Evolutionary conservation across 371 early-diverging fungal genomes (phyloP), one percentile per base, ranked within the genome.

Genomic region (Mucor irregularis): DNA sequence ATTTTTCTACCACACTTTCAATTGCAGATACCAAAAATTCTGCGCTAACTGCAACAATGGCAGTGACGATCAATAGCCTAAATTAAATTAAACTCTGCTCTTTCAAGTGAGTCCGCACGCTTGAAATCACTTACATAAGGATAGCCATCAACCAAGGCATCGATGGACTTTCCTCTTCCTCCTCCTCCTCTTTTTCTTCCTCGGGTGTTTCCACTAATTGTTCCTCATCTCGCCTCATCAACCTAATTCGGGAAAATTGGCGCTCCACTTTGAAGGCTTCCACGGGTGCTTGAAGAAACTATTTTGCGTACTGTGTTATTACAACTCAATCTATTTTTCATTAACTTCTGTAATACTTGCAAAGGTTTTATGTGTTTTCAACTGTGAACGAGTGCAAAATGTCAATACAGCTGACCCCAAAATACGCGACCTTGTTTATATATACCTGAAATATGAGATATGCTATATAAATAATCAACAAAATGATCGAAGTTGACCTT

Each of bases 1-100:
- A 85, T 39, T 75, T 58, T 28, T 78, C 53, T 0, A 85, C 76
- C 13, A 90, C 71, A 11, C 86, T 90, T 35, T 91, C 89, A 55
- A 96, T 90, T 2, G 90, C 84, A 26, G 71, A 82, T 2, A 94
- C 94, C 16, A 94, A 71, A 61, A 78, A 89, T 53, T 93, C 94
- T 19, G 94, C 91, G 51, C 84, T 89, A 33, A 93, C 68, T 14
- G 87, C 87, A 8, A 91, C 86, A 17, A 90, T 49, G 1, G 76
- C 78, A 17, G 87, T 84, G 25, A 79, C 64, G 2, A 66, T 19
- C 14, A 62, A 1, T 14, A 62, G 21, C 2, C 62, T 49, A 21
- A 22, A 42, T 8, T 22, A 3, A 17, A 6, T 24, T 22, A 14
- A 24, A n/a, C 14, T 50, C 10, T 5, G 5, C 5, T 7, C 5